Conservation (phyloP, 2,329 filamentous ascomycete genomes). For the Aureobasidium sp. region DNA sequence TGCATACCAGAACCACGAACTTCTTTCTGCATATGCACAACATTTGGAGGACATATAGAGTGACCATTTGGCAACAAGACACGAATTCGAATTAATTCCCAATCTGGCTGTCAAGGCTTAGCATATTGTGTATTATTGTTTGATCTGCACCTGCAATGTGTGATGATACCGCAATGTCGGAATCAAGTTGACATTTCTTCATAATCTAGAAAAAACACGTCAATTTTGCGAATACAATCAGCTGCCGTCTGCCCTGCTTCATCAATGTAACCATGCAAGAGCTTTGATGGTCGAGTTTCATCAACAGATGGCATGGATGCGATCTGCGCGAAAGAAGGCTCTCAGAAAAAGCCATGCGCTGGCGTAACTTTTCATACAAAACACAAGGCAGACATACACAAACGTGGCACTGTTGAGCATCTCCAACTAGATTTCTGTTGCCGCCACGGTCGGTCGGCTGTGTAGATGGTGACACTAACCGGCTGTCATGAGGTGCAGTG, state of each 20-base stretch:
- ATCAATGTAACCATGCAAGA: not conserved
- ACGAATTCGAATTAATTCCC: too few relatives aligned
- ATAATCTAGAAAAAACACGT: not conserved
- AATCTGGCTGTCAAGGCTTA: not conserved
- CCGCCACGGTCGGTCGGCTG: not conserved
- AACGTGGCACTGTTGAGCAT: conserved; percentile 9
- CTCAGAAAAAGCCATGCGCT: not conserved
- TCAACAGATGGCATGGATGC: not conserved
- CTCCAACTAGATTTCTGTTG: not conserved
- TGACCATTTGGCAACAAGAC: not conserved
- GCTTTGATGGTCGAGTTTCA: not conserved
- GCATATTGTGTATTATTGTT: conserved; percentile 2
- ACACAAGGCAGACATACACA: conserved; percentile 10
- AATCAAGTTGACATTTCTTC: not conserved
- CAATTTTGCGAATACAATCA: not conserved
- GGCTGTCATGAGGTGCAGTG: conserved; percentile 12
- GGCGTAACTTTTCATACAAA: not conserved
- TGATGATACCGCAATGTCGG: not conserved
- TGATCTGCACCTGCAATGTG: not conserved
- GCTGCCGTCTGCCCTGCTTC: not conserved
- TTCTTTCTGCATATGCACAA: not conserved
- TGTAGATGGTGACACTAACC: not conserved
- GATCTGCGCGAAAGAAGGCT: not conserved
- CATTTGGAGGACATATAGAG: not conserved
- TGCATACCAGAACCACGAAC: not conserved